Evolutionary conservation across 306 rosid species (phyloP), one percentile per base, ranked within the genome.

Genomic region (Abrus precatorius): DNA sequence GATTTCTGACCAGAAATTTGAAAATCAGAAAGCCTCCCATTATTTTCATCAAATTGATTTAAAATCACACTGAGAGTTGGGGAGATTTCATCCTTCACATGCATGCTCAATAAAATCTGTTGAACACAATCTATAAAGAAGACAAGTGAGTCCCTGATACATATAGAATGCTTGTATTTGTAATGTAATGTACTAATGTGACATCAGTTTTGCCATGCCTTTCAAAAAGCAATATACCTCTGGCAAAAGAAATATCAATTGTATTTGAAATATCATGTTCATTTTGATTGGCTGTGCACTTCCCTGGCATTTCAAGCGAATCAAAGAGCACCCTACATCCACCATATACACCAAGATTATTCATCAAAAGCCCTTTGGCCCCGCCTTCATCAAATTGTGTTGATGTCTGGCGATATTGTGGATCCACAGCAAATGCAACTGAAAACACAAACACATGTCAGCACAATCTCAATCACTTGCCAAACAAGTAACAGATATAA

Each of bases 311-410:
- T 75, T 95, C 98, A 14, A 75, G 88, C 36, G 99, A 93, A 85
- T 95, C 99, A 80, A 95, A 93, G 60, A 91, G 95, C 69, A 95
- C 87, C 80, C 88, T 88, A 89, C 99, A 93, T 75, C 86, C 84
- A 82, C 93, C 92, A 84, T 88, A 93, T 8, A 95, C 90, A 64
- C 99, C 92, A 7, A 95, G 98, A 84, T 91, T 95, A 82, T 90
- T 95, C 97, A 95, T 84, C 67, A 93, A 83, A 64, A 93, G 94
- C 83, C 96, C 98, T 87, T 85, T 90, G 52, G 99, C 99, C 82
- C 99, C 99, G 44, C 99, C 99, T 91, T 95, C 99, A 80, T 91
- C 97, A 80, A 93, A 95, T 80, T 93, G 88, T 69, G 98, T 94
- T 13, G 99, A 86, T 41, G 97, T 93, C 82, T 95, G 94, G 79